Conservation (phyloP, 2,329 filamentous ascomycete genomes). For the Verticillium isaacii region DNA sequence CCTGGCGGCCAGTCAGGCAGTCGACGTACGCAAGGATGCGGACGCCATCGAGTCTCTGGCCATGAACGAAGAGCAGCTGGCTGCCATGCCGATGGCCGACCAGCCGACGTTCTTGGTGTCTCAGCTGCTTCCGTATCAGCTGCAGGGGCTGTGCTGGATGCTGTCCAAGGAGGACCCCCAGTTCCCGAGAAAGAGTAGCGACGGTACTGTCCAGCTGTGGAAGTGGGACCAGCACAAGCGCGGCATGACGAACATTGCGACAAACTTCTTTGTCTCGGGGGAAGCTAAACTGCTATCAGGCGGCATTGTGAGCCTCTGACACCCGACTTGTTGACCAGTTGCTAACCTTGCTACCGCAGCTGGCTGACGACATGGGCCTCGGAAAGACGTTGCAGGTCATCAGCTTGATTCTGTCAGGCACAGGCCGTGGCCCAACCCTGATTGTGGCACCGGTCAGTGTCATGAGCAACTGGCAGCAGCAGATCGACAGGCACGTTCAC, state of each 20-base stretch:
- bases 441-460: constrained; percentile 80
- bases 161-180: constrained; percentile 67
- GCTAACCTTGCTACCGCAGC: background rate
- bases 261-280: constrained; percentile 55
- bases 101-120: constrained; percentile 64
- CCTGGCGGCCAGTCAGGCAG: constrained; percentile 58
- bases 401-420: constrained; percentile 62
- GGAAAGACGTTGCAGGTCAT: constrained; percentile 88
- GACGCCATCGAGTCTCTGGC: constrained; percentile 67
- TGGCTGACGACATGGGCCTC: constrained; percentile 85
- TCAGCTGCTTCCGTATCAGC: constrained; percentile 73
- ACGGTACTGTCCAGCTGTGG: constrained; percentile 72
- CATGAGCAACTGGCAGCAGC: constrained; percentile 86
- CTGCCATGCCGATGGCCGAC: constrained; percentile 65
- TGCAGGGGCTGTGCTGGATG: constrained; percentile 78
- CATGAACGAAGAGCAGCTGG: constrained; percentile 64
- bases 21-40: constrained; percentile 61
- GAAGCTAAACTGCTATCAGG: constrained; percentile 67
- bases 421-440: constrained; percentile 58
- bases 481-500: constrained; percentile 69
- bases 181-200: constrained; percentile 53
- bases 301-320: constrained; percentile 56
- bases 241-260: constrained; percentile 64
- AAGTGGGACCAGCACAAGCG: constrained; percentile 42
- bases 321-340: background rate